A percentile compares a stretch with the other conserved stretches of the same genome.
These are phyloP conservation scores for Leccinum subtestaceum DNA, from an alignment of 768 basidiomycete genomes.

Conservation along the genomic window DNA sequence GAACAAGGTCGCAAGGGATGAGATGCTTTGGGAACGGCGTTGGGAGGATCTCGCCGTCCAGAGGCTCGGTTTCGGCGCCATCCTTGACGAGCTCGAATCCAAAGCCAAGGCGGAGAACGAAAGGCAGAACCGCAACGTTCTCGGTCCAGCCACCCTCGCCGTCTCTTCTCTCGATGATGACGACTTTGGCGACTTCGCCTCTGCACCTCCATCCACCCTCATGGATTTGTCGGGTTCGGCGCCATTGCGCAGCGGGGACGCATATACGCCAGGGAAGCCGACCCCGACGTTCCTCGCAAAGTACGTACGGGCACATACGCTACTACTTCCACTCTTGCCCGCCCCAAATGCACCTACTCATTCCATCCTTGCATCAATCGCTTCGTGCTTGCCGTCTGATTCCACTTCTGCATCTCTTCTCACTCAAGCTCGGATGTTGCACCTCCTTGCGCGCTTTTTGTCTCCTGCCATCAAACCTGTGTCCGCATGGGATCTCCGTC, in stretches of 20 bases:
- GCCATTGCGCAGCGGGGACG: slow-evolving; percentile 13
- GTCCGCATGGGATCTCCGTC: slow-evolving; percentile 58
- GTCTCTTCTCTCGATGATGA: slow-evolving; percentile 58
- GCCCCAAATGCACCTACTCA: slow-evolving; percentile 64
- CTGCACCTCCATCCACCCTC: slow-evolving; percentile 30
- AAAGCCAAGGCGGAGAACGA: slow-evolving; percentile 37
- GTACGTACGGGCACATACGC: slow-evolving; percentile 63
- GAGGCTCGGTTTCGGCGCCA: slow-evolving; percentile 38
- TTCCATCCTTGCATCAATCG: slow-evolving; percentile 51
- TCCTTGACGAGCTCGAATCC: slow-evolving; percentile 61
- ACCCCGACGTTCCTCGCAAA: slow-evolving; percentile 45
- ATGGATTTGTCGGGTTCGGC: slow-evolving; percentile 18
- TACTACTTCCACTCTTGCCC: slow-evolving; percentile 59
- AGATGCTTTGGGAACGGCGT: slow-evolving; percentile 73
- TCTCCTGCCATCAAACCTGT: slow-evolving; percentile 71
- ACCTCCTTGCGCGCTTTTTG: slow-evolving; percentile 72
- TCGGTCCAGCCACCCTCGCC: slow-evolving; percentile 57
- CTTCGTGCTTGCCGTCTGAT: slow-evolving; percentile 42
- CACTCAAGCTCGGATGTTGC: slow-evolving; percentile 65
- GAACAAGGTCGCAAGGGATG: slow-evolving; percentile 61
- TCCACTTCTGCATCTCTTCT: slow-evolving; percentile 41
- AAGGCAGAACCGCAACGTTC: slow-evolving; percentile 31
- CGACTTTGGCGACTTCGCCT: slow-evolving; percentile 86
- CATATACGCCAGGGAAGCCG: slow-evolving; percentile 21
- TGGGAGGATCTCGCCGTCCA: slow-evolving; percentile 63